phyloP scores from a whole-genome alignment of 192 early-diverging fungal genomes.

The Podochytrium sp. region DNA sequence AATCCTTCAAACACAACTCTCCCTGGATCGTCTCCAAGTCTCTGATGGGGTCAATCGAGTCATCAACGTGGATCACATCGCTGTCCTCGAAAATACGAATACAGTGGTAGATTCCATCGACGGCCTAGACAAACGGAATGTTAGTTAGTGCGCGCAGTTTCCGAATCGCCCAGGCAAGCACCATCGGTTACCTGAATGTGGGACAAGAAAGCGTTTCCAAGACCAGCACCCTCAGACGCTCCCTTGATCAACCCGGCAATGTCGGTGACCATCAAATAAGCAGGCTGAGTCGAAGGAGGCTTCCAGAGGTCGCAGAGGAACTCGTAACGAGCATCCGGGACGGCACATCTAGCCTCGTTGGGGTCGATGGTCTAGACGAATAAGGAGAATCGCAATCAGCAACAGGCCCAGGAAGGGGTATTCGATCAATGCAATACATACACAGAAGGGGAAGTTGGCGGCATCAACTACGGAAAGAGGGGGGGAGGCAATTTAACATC shows the following conservation, averaged over 20 bases:
- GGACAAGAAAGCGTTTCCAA: slow-evolving; percentile 90
- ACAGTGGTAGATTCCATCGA: slow-evolving; percentile 55
- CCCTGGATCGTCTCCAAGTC: slow-evolving; percentile 94
- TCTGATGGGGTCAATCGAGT: slow-evolving; percentile 74
- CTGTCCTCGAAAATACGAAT: slow-evolving; percentile 79
- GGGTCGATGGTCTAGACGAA: slow-evolving; percentile 71
- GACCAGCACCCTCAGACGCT: slow-evolving; percentile 45
- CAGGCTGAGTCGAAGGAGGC: slow-evolving; percentile 57
- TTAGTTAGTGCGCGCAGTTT: not conserved
- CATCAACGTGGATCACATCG: slow-evolving; percentile 78
- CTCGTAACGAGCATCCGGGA: slow-evolving; percentile 87
- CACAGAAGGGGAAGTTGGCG: slow-evolving; percentile 54
- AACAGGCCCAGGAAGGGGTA: not conserved
- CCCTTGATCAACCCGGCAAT: slow-evolving; percentile 92
- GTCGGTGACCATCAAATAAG: slow-evolving; percentile 88
- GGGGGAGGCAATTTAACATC: not conserved
- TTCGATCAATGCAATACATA: no score
- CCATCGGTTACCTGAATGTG: slow-evolving; percentile 69
- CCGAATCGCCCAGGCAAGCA: slow-evolving; percentile 63
- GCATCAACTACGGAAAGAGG: not conserved
- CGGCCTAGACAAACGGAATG: slow-evolving; percentile 31
- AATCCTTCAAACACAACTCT: slow-evolving; percentile 93
- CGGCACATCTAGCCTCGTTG: slow-evolving; percentile 84
- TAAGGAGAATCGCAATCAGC: not conserved
- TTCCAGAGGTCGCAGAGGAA: slow-evolving; percentile 66